Base-by-base conservation (phyloP, 805 yeast species). In the Metschnikowia arizonensis region DNA sequence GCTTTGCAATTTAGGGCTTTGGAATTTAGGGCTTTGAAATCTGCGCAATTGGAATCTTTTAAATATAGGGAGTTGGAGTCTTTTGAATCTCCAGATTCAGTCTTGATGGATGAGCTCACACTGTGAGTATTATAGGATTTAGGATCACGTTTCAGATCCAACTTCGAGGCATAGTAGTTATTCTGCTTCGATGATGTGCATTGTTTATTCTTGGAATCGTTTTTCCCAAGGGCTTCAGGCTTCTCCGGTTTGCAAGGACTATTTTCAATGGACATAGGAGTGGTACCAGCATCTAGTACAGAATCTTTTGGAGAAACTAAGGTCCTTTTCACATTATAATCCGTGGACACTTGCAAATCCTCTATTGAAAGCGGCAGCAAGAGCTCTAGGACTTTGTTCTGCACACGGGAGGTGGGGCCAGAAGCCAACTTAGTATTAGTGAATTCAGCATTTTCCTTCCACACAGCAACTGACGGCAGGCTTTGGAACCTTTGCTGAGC, bases 291-390 rank as follows among this genome's bases (percentile, higher is more conserved):
- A 5, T 45, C 51, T 32, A 34, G 42, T 23, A 21, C 42, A 2
- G 11, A 19, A 15, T 33, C 25, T 21, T 34, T 42, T 18, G 48
- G 38, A 3, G 42, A 24, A 10, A 15, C 17, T 10, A n/a, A 17
- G 9, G 32, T 34, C 26, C 40, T 49, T n/a, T 44, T 52, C 11
- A 46, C 40, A 10, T 49, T 37, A 12, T 50, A 46, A 4, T 48
- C 46, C 30, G 50, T 35, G 28, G 50, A 37, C 33, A 59, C 63
- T 36, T 65, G 62, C 46, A 64, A 48, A 50, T 68, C 74, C 42
- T 68, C 72, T 21, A 67, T 59, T 8, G 67, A 60, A 17, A 71
- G 57, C 9, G 76, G 76, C 50, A 72, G 68, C 43, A 71, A 58
- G 37, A 71, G 57, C 44, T 68, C 73, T 35, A 68, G 56, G 26